A percentile compares a stretch with the other conserved stretches of the same genome.
Conservation (phyloP, 164 flowering plant species). For the Amborella trichopoda region DNA sequence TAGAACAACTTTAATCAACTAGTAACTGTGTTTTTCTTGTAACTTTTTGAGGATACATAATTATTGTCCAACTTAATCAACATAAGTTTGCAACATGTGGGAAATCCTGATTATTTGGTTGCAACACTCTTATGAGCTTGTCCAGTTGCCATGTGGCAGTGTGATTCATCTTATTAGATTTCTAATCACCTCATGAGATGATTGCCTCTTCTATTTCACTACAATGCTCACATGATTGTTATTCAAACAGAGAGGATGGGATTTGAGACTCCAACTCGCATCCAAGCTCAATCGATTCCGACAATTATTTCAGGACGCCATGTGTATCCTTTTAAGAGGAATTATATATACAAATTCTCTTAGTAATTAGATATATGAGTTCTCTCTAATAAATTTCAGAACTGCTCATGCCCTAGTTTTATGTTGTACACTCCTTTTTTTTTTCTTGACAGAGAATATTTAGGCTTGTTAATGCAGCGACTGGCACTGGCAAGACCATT, state of each 20-base stretch:
- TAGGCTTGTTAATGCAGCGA: conserved; percentile 88
- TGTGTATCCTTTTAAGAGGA: conserved; percentile 46
- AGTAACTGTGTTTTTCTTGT: no score
- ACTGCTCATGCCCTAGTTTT: background rate
- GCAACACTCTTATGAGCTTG: no score
- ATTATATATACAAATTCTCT: no score
- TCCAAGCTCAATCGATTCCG: conserved; percentile 90
- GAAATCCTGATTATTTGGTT: no score
- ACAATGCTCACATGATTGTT: background rate
- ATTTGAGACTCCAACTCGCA: conserved; percentile 61
- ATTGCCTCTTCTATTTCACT: background rate
- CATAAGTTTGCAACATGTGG: no score
- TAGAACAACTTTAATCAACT: no score
- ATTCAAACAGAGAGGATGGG: conserved; percentile 58
- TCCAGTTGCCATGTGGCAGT: no score
- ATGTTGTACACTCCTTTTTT: background rate
- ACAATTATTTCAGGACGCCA: conserved; percentile 68
- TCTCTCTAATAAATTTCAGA: background rate
- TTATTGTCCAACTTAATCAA: no score
- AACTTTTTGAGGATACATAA: no score
- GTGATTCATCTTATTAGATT: no score
- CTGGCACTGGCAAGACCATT: conserved; percentile 91
- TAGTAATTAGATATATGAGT: no score
- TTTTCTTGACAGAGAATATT: conserved; percentile 8
- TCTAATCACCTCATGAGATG: background rate